Conservation (phyloP, 2,329 filamentous ascomycete genomes). For the Trichophyton simii region DNA sequence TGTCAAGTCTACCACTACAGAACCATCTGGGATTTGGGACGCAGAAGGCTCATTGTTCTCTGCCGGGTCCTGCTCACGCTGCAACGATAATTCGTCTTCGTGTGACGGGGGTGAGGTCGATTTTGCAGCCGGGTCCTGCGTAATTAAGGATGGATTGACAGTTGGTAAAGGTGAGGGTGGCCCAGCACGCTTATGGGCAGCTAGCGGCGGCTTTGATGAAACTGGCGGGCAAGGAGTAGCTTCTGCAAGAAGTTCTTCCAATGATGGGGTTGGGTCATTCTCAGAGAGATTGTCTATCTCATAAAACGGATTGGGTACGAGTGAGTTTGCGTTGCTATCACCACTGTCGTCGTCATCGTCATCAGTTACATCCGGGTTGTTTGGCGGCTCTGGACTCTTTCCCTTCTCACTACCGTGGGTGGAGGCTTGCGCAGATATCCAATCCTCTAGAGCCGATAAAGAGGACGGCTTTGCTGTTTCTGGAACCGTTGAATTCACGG, state of each 20-base stretch:
- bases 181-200: neutral
- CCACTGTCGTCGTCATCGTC: neutral
- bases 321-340: slow-evolving; percentile 9
- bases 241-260: slow-evolving; percentile 4
- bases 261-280: neutral
- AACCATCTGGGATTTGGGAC: slow-evolving; percentile 10
- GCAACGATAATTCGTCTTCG: neutral
- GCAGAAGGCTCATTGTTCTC: neutral
- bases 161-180: slow-evolving; percentile 6
- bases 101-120: neutral
- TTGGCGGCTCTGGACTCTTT: neutral
- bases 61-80: neutral
- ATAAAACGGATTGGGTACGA: slow-evolving; percentile 24
- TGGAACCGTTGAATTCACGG: neutral
- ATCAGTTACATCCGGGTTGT: neutral
- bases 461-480: slow-evolving; percentile 8
- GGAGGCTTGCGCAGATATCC: slow-evolving; percentile 12
- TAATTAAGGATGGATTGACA: neutral
- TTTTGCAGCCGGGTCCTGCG: neutral
- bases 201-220: neutral
- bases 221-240: neutral
- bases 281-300: slow-evolving; percentile 11
- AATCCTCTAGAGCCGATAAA: slow-evolving; percentile 6
- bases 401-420: slow-evolving; percentile 6
- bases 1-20: slow-evolving; percentile 27